Base-by-base conservation (phyloP, 2,329 filamentous ascomycete genomes). In the Alternaria sp. region DNA sequence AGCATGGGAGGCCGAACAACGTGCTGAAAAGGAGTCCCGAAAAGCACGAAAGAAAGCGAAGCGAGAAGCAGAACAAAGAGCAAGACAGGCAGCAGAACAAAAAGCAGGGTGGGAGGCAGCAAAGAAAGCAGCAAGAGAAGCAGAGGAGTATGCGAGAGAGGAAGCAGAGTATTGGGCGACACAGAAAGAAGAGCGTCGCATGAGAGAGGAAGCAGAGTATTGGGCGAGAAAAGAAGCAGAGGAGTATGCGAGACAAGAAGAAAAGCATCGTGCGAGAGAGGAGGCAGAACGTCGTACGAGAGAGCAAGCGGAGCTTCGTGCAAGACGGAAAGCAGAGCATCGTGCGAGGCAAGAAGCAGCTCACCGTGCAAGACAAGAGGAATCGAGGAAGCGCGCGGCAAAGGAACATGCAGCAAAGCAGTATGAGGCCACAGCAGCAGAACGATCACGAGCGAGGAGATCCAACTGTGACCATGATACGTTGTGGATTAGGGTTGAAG, bases 401-500 rank as follows among this genome's bases (percentile, higher is more conserved):
- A 21, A 55, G 21, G 21, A 33, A 33, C 15, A n/a, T 18, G 21
- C 46, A 50, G 46, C 21, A 25, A 26, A 25, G 44, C 44, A 46
- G 14, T 20, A 20, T 1, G 20, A 18, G 44, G 20, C 44, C 18
- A 21, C 44, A 46, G 20, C 44, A 46, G 44, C 44, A 14, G n/a
- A 46, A 25, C 37, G 14, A 15, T 18, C 28, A 8, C 18, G 47
- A 30, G 10, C 8, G 20, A 54, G 21, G n/a, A 54, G 9, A 11
- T 20, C 30, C 1, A 18, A 14, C 21, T 58, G 55, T 21, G 0
- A 21, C 2, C 45, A 53, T 10, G 25, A 21, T 14, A 4, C 2
- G 6, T 60, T 51, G 58, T 60, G 58, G 58, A 8, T 25, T 8
- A 47, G 49, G n/a, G 7, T 60, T 26, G 23, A 60, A 41, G 58